A percentile compares a stretch with the other conserved stretches of the same genome.
phyloP scores from a whole-genome alignment of 2,329 filamentous ascomycete species.

The Fusarium burgessii region DNA sequence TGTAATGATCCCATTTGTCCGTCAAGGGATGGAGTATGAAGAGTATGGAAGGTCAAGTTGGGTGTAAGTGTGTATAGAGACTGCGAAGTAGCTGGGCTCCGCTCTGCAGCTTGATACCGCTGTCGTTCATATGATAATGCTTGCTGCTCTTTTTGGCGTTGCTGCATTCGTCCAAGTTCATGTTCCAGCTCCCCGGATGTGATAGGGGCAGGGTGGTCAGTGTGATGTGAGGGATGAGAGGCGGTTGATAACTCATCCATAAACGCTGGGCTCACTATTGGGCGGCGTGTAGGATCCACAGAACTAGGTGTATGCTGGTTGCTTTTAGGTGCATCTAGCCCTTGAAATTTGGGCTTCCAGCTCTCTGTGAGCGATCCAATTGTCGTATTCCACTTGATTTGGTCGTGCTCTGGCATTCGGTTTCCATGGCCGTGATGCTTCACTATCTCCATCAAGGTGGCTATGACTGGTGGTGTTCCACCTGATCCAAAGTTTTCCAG shows the following conservation, averaged over 20 bases:
- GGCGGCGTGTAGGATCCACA: slow-evolving; percentile 33
- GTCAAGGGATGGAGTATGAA: slow-evolving; percentile 40
- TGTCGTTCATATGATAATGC: slow-evolving; percentile 40
- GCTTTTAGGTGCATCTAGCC: slow-evolving; percentile 36
- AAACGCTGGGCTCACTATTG: slow-evolving; percentile 36
- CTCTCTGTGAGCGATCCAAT: slow-evolving; percentile 45
- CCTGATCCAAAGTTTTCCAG: slow-evolving; percentile 49
- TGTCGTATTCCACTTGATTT: slow-evolving; percentile 48
- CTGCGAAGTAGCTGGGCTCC: slow-evolving; percentile 39
- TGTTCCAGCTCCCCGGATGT: slow-evolving; percentile 40
- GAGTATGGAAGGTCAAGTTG: slow-evolving; percentile 43
- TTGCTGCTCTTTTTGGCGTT: slow-evolving; percentile 38
- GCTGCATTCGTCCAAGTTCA: slow-evolving; percentile 43
- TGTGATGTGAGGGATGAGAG: slow-evolving; percentile 43
- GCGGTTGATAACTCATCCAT: slow-evolving; percentile 48
- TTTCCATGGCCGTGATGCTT: slow-evolving; percentile 47
- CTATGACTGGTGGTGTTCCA: slow-evolving; percentile 52
- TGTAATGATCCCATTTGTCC: slow-evolving; percentile 40
- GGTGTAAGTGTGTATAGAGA: slow-evolving; percentile 43
- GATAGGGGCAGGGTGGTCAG: slow-evolving; percentile 37
- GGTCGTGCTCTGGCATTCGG: slow-evolving; percentile 52
- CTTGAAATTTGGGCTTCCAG: slow-evolving; percentile 41
- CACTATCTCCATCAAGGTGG: slow-evolving; percentile 52
- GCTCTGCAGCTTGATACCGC: slow-evolving; percentile 31
- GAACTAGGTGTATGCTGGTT: slow-evolving; percentile 29